These are phyloP conservation scores for Pythium apleroticum DNA, from an alignment of 352 stramenopile species.

Conservation along the genomic window DNA sequence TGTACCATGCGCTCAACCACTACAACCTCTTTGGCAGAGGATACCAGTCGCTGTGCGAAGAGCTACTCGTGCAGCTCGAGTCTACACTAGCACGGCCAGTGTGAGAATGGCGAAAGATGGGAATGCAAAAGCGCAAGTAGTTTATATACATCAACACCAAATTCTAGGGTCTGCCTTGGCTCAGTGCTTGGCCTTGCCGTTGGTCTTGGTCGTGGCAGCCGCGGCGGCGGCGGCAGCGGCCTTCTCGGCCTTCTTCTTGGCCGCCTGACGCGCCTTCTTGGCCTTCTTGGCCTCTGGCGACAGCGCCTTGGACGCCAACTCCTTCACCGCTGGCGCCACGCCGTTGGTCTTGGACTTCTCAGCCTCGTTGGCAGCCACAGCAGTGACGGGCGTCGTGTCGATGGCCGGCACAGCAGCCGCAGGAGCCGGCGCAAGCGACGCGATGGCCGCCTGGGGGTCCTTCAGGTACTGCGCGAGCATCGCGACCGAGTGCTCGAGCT, in stretches of 20 bases:
- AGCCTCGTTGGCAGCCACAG: not conserved
- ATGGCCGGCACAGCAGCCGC: not conserved
- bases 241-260: constrained; percentile 6
- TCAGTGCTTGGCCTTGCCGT: constrained; percentile 6
- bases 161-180: not conserved
- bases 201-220: not conserved
- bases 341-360: not conserved
- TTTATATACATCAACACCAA: not conserved
- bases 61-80: constrained; percentile 15
- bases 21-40: constrained; percentile 72
- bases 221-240: not conserved
- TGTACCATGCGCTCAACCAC: constrained; percentile 89
- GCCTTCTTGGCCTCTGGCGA: constrained; percentile 1
- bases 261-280: constrained; percentile 5
- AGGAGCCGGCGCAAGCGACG: constrained; percentile 12
- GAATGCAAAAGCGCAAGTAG: not conserved
- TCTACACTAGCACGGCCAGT: not conserved
- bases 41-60: constrained; percentile 21
- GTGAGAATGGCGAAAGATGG: not conserved
- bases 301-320: not conserved
- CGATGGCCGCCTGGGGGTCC: constrained; percentile 24
- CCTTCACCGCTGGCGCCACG: not conserved
- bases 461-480: constrained; percentile 33
- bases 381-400: constrained; percentile 2
- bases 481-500: constrained; percentile 60